Base-by-base conservation (phyloP, 2,329 filamentous ascomycete species). In the Paracoccidioides brasiliensis region DNA sequence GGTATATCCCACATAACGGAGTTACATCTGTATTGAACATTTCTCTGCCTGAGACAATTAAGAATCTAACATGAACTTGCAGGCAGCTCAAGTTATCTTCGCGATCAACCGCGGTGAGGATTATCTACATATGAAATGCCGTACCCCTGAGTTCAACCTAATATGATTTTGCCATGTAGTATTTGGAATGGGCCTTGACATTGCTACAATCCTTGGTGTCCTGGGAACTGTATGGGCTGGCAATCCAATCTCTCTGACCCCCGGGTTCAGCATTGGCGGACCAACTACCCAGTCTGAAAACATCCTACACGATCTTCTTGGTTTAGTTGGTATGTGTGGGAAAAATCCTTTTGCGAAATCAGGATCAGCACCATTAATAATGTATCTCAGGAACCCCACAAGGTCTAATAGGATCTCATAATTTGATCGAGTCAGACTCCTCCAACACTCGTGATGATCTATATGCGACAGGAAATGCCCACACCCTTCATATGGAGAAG, bases 371-470 rank as follows among this genome's bases (percentile, higher is more conserved):
- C 40, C 33, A n/a, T 52, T 52, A 41, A 54, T n/a, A 3, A 57
- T 10, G 53, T 62, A 41, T 53, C 52, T 22, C 51, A 62, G 72
- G 74, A 2, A 69, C 69, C 14, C 76, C 76, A 0, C 72, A 72
- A 44, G 77, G 77, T 4, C 69, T 81, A 2, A 66, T 66, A 12
- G 75, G 75, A n/a, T 74, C 74, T 3, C 79, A 82, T 64, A 80
- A 80, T 63, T 74, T 76, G 55, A 76, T 80, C 61, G 79, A 81
- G 67, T 68, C 74, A 0, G 79, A 81, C 64, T 75, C 70, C 0
- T 80, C 77, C 45, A 71, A 73, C 46, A 79, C 77, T 0, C 73
- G 78, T 2, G 72, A 74, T 40, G 78, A 81, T 56, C 65, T 82
- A 0, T 81, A 81, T 63, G 61, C 70, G 9, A 76, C 72, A 1